Evolutionary conservation across 169 alveolate species (phyloP).

Genomic region (Eimeria maxima): DNA sequence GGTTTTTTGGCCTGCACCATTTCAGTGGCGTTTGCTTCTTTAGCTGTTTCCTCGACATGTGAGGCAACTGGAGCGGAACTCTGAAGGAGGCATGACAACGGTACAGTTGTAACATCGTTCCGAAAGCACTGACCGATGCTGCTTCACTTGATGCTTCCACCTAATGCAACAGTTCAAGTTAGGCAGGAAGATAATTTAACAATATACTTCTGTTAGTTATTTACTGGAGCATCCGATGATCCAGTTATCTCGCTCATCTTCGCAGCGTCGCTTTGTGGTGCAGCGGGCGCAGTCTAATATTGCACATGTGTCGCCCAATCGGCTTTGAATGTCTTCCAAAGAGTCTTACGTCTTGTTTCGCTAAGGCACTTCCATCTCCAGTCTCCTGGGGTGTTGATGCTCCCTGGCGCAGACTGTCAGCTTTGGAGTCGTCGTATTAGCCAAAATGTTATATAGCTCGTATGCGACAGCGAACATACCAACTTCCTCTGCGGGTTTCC

Average conservation of each 20-base stretch:
- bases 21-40: constrained; percentile 9
- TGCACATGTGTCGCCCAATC: background rate
- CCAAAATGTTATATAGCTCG: background rate
- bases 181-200: too few relatives aligned
- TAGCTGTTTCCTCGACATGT: constrained; percentile 37
- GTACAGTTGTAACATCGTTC: background rate
- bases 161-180: background rate
- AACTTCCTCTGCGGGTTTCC: constrained; percentile 40
- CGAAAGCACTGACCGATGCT: constrained; percentile 25
- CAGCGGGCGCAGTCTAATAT: constrained; percentile 9
- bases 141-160: constrained; percentile 47
- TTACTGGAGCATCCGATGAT: constrained; percentile 32
- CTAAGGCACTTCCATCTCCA: constrained; percentile 27
- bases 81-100: background rate
- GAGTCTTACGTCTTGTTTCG: constrained; percentile 20
- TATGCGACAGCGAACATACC: background rate
- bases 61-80: constrained; percentile 46
- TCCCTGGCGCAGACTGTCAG: constrained; percentile 74
- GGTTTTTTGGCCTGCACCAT: constrained; percentile 41
- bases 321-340: background rate
- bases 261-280: constrained; percentile 34
- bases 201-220: background rate
- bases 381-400: constrained; percentile 52
- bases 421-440: background rate
- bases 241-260: constrained; percentile 74